A percentile compares a stretch with the other conserved stretches of the same genome.
Conservation (phyloP, 2,329 filamentous ascomycete species). For the Beauveria rudraprayagi region DNA sequence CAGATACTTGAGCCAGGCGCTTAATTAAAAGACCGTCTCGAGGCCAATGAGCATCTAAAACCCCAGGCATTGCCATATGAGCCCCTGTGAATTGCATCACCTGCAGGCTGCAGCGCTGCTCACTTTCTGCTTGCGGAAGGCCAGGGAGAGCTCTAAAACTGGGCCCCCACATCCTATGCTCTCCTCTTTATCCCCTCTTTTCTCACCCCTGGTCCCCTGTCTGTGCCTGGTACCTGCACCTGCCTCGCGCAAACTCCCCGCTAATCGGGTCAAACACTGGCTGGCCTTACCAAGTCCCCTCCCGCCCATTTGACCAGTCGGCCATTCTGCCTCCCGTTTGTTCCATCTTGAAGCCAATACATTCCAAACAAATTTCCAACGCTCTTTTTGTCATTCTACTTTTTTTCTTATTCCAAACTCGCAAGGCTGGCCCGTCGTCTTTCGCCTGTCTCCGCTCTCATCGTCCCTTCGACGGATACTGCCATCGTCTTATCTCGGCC, state of each 20-base stretch:
- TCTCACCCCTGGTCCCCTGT: too few relatives aligned
- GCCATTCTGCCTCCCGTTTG: neutral
- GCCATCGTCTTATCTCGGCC: neutral
- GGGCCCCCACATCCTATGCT: neutral
- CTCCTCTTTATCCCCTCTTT: too few relatives aligned
- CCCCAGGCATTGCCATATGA: constrained; percentile 6
- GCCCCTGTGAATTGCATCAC: constrained; percentile 5
- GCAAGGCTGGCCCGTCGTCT: neutral
- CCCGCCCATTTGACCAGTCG: neutral
- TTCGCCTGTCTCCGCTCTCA: neutral
- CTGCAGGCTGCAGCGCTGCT: constrained; percentile 11
- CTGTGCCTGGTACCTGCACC: too few relatives aligned
- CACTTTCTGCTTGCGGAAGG: constrained; percentile 1
- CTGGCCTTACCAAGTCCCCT: too few relatives aligned
- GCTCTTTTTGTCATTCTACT: neutral
- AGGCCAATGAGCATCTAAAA: constrained; percentile 9
- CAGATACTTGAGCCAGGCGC: neutral
- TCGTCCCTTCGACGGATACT: neutral
- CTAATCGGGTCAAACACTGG: too few relatives aligned
- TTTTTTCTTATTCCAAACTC: neutral
- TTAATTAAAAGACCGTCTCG: neutral
- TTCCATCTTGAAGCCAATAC: neutral
- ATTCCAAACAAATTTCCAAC: constrained; percentile 7
- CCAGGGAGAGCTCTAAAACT: neutral
- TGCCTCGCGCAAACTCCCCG: too few relatives aligned